phyloP scores from a whole-genome alignment of 1,284 basidiomycete genomes.

The Phenoliferia sp. region DNA sequence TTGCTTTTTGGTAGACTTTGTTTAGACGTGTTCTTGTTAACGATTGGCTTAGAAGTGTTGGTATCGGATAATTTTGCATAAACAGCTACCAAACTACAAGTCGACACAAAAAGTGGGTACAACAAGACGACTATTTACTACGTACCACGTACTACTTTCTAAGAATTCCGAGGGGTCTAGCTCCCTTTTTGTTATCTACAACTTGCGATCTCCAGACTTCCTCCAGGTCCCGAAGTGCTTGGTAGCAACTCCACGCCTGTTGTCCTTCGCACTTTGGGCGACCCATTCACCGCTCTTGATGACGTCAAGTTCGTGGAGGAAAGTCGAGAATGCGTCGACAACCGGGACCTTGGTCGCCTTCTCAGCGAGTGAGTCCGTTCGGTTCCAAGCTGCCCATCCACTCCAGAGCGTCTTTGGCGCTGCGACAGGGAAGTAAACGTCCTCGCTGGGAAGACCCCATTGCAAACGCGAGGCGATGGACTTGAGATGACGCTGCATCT shows the following conservation, averaged over 20 bases:
- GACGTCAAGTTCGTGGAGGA: constrained; percentile 23
- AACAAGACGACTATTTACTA: too few relatives aligned
- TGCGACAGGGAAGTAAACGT: constrained; percentile 1
- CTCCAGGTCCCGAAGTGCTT: background rate
- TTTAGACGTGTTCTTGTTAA: too few relatives aligned
- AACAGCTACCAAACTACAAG: too few relatives aligned
- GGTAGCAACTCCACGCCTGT: constrained; percentile 9
- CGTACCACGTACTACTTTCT: too few relatives aligned
- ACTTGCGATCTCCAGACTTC: too few relatives aligned
- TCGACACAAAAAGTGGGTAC: too few relatives aligned
- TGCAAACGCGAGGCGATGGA: constrained; percentile 20
- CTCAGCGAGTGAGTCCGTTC: constrained; percentile 1
- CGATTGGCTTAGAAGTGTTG: too few relatives aligned
- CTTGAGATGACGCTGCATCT: constrained; percentile 23
- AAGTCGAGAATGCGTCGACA: constrained; percentile 22
- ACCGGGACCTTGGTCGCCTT: constrained; percentile 6
- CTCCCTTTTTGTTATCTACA: too few relatives aligned
- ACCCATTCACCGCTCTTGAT: constrained; percentile 24
- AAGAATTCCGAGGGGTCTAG: too few relatives aligned
- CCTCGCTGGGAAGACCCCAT: constrained; percentile 22
- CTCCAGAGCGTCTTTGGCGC: background rate
- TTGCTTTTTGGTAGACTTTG: too few relatives aligned
- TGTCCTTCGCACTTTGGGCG: constrained; percentile 17
- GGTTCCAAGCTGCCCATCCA: constrained; percentile 10
- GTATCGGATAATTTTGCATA: too few relatives aligned